phyloP scores from a whole-genome alignment of 129 eudicot species.

The Heracleum sosnowskyi region DNA sequence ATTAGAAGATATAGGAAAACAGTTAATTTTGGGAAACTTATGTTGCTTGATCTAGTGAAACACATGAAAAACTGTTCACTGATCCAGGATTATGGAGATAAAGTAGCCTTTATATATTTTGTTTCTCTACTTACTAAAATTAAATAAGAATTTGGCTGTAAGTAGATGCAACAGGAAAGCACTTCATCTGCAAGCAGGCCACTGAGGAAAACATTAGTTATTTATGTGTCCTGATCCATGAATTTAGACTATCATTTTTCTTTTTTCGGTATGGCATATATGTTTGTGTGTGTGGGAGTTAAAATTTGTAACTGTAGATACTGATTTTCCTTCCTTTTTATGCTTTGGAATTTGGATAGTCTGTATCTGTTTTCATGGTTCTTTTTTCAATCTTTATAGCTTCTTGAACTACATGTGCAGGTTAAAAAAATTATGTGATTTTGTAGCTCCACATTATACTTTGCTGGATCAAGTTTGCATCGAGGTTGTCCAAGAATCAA shows the following conservation, averaged over 20 bases:
- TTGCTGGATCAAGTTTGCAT: constrained; percentile 11
- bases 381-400: neutral
- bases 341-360: neutral
- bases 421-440: constrained; percentile 10
- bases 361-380: neutral
- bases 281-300: neutral
- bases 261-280: neutral
- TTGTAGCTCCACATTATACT: neutral
- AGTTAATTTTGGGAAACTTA: neutral
- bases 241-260: neutral
- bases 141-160: neutral
- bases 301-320: neutral
- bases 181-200: neutral
- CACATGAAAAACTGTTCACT: neutral
- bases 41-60: neutral
- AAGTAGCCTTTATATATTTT: neutral
- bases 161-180: neutral
- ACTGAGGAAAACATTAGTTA: neutral
- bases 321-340: neutral
- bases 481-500: neutral
- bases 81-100: constrained; percentile 2
- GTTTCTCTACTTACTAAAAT: neutral
- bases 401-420: constrained; percentile 19
- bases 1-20: neutral
- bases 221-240: neutral